Base-by-base conservation (phyloP, 2,329 filamentous ascomycete species). In the Madurella fahalii region DNA sequence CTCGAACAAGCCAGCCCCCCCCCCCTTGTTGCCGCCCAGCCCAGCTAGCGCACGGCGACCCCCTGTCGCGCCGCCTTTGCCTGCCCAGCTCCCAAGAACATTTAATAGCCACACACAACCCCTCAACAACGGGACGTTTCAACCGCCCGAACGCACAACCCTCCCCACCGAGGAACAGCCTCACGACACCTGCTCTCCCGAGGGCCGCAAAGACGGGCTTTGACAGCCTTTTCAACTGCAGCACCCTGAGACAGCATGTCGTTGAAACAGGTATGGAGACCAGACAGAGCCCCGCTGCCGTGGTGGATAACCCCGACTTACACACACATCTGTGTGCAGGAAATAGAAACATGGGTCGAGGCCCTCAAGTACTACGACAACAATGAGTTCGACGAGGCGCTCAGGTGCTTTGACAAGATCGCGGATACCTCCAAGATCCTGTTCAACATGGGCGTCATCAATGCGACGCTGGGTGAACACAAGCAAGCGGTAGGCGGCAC, bases 341-440 rank as follows among this genome's bases (percentile, higher is more conserved):
- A 99, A 87, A 99, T 99, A 73, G 93, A 97, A 77, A 95, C 90
- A 47, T 99, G 94, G 94, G 94, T 97, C 63, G 79, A 86, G 70
- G 94, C 94, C 72, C 84, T 99, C 52, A 85, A 78, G 65, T 86
- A 87, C 69, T 99, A 99, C 76, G 94, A 99, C 75, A 94, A 93
- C 75, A 95, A 96, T 74, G 90, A 99, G 68, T 97, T 95, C 73
- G 93, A 97, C 67, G 88, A 93, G 62, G 85, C 94, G 30, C 75
- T 97, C 59, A 82, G 79, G 64, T 83, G 89, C 58, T 97, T 99
- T 68, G 88, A 90, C 59, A 83, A 80, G 63, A 96, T 99, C 66
- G 81, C 88, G 58, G 94, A 97, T 70, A 99, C 94, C 0, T 96
- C 94, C 64, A 97, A 96, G 78, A 99, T 99, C 59, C 79, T 96